Evolutionary conservation across 495 filamentous ascomycete genomes (phyloP).

Genomic region (Talaromyces stipitatus): DNA sequence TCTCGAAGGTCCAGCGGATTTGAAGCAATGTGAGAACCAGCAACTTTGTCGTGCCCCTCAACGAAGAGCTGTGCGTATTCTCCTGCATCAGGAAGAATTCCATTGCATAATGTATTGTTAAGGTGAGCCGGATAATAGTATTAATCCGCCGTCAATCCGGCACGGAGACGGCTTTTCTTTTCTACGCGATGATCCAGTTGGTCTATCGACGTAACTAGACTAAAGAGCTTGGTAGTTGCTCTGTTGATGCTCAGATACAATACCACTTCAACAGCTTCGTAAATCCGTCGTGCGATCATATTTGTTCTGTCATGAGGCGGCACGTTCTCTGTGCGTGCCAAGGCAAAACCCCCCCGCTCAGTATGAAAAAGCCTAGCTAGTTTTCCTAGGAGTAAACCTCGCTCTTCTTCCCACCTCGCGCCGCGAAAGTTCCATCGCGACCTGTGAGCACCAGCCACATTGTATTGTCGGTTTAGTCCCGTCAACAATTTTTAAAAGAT

Average conservation of each 20-base stretch:
- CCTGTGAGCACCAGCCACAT: not conserved
- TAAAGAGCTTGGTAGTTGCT: not conserved
- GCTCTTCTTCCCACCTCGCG: not conserved
- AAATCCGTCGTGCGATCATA: not conserved
- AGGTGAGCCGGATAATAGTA: slow-evolving; percentile 7
- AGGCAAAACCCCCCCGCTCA: slow-evolving; percentile 4
- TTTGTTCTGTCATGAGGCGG: not conserved
- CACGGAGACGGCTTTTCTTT: slow-evolving; percentile 9
- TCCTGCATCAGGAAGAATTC: no score
- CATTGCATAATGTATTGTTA: no score
- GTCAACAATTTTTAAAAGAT: not conserved
- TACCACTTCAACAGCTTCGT: slow-evolving; percentile 3
- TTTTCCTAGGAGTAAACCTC: not conserved
- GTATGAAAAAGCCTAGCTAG: slow-evolving; percentile 5
- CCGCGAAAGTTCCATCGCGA: not conserved
- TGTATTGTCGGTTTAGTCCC: slow-evolving; percentile 7
- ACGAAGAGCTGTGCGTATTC: no score
- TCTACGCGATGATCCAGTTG: slow-evolving; percentile 7
- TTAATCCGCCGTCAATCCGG: slow-evolving; percentile 6
- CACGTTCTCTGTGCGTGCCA: slow-evolving; percentile 4
- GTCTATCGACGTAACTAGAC: not conserved
- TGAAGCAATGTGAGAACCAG: no score
- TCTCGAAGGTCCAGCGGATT: no score
- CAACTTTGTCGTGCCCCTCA: no score
- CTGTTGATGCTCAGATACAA: not conserved